Percentiles rank a stretch among this genome's conserved stretches.
phyloP scores from a whole-genome alignment of 2,329 filamentous ascomycete species.

The Didymella pomorum region DNA sequence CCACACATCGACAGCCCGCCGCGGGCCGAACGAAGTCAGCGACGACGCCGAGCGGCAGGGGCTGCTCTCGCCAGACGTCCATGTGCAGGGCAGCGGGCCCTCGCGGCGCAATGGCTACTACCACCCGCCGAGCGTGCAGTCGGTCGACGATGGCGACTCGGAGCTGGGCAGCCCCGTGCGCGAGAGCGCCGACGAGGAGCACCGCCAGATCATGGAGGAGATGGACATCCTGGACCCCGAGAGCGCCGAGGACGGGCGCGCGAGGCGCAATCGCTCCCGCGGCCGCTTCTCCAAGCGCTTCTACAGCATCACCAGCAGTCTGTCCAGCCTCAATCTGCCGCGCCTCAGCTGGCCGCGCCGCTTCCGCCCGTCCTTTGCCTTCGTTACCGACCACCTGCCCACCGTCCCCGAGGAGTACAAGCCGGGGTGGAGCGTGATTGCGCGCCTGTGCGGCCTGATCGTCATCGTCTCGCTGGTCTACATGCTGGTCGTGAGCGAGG shows the following conservation, averaged over 20 bases:
- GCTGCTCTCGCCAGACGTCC: constrained; percentile 66
- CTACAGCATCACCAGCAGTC: constrained; percentile 62
- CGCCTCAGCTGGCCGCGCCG: constrained; percentile 14
- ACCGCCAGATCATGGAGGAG: constrained; percentile 86
- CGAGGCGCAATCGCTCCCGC: constrained; percentile 37
- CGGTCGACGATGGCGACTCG: constrained; percentile 68
- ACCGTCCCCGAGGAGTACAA: constrained; percentile 57
- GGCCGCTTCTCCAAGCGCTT: constrained; percentile 64
- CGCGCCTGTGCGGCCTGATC: constrained; percentile 76
- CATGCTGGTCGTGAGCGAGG: constrained; percentile 82
- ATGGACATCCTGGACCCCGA: constrained; percentile 55
- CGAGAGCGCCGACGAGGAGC: constrained; percentile 61
- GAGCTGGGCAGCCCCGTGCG: constrained; percentile 62
- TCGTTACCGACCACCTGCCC: constrained; percentile 49
- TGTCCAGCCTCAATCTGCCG: constrained; percentile 64
- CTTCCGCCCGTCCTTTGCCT: constrained; percentile 32
- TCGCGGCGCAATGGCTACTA: constrained; percentile 63
- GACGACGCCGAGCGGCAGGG: constrained; percentile 80
- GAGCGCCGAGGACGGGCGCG: constrained; percentile 40
- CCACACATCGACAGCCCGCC: constrained; percentile 55
- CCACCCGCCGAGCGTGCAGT: constrained; percentile 82
- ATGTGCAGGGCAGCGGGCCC: constrained; percentile 32
- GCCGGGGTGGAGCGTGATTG: constrained; percentile 71
- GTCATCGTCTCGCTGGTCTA: constrained; percentile 82
- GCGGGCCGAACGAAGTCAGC: constrained; percentile 67